Evolutionary conservation across 106 monocot species (phyloP).

Genomic region (Agapanthus africanus): DNA sequence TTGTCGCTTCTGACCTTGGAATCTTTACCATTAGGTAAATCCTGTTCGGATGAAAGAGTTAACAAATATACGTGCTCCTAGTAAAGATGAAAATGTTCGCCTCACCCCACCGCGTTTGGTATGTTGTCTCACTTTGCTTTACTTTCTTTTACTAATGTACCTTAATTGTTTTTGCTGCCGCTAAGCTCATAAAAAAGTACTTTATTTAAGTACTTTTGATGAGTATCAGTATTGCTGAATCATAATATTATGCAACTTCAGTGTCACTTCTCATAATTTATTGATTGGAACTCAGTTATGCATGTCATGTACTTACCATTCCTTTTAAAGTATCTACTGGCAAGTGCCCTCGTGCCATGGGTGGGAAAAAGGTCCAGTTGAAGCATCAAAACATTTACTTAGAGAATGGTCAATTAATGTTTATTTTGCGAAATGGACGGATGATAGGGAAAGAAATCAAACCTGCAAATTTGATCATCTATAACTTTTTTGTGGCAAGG

Average conservation of each 20-base stretch:
- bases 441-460: background rate
- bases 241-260: background rate
- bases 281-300: background rate
- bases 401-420: too few species aligned
- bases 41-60: constrained; percentile 94
- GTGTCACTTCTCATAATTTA: background rate
- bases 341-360: background rate
- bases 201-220: background rate
- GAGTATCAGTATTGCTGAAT: background rate
- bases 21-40: constrained; percentile 49
- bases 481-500: background rate
- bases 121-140: constrained; percentile 14
- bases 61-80: constrained; percentile 82
- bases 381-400: too few species aligned
- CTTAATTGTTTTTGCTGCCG: background rate
- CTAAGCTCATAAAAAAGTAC: background rate
- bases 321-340: background rate
- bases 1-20: background rate
- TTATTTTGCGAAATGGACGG: too few species aligned
- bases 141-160: too few species aligned
- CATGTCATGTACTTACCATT: background rate
- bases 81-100: constrained; percentile 96
- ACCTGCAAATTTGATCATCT: background rate
- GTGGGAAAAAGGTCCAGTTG: too few species aligned
- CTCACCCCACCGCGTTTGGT: constrained; percentile 91